Percentiles rank a stretch among this genome's conserved stretches.
Evolutionary conservation across 768 basidiomycete species (phyloP).

Genomic region (Naganishia vishniacii): DNA sequence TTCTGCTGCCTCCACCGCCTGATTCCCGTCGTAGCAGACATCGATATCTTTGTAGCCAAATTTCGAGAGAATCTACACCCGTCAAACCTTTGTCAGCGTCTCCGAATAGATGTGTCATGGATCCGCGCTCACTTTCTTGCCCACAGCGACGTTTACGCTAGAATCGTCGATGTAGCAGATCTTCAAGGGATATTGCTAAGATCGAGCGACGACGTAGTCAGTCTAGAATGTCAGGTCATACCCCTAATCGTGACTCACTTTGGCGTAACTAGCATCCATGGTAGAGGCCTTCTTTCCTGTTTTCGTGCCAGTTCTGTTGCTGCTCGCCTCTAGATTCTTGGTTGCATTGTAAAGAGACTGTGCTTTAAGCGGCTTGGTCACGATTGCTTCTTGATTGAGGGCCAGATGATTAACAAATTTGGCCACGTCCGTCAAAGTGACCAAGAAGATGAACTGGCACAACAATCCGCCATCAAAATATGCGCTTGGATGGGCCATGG

Average conservation of each 20-base stretch:
- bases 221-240: background rate
- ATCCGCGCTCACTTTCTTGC: no score
- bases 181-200: constrained; percentile 28
- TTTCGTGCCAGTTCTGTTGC: background rate
- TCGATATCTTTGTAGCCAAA: background rate
- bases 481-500: no score
- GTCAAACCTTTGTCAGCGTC: no score
- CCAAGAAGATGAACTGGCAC: constrained; percentile 33
- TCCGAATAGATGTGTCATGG: no score
- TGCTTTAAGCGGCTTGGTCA: constrained; percentile 40
- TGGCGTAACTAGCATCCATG: constrained; percentile 16
- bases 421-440: constrained; percentile 30
- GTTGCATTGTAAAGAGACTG: constrained; percentile 30
- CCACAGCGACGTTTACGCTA: constrained; percentile 35
- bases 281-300: background rate
- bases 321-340: constrained; percentile 21
- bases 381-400: constrained; percentile 33
- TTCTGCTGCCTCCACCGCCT: constrained; percentile 41
- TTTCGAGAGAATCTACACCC: background rate
- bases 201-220: background rate
- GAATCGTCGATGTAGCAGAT: constrained; percentile 42
- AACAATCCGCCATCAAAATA: background rate
- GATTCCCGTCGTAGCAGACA: constrained; percentile 6
- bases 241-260: background rate
- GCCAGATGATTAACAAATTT: constrained; percentile 28